Evolutionary conservation across 345 rosid species (phyloP).

Genomic region (Populus simonii): DNA sequence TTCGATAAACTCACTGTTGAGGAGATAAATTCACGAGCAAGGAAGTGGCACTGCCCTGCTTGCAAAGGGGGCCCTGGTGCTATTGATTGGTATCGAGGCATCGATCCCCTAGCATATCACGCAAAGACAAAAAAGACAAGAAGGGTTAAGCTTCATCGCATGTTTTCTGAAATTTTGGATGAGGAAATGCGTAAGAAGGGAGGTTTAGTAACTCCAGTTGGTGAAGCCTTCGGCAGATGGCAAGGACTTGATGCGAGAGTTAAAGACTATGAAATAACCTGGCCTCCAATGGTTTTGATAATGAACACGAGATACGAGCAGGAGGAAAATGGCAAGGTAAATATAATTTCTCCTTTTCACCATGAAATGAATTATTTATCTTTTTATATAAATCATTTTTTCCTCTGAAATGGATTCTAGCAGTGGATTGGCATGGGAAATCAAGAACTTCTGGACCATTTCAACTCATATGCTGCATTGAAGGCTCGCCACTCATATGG

Average conservation of each 20-base stretch:
- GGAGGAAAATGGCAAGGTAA: slow-evolving; percentile 23
- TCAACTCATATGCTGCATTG: slow-evolving; percentile 16
- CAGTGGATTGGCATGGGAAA: slow-evolving; percentile 30
- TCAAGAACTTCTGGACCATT: slow-evolving; percentile 19
- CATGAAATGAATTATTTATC: neutral
- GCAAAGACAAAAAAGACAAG: slow-evolving; percentile 12
- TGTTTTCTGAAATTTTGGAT: slow-evolving; percentile 10
- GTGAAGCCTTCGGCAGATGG: slow-evolving; percentile 15
- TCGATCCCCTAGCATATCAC: slow-evolving; percentile 12
- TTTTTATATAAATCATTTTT: neutral
- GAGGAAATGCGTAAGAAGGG: slow-evolving; percentile 12
- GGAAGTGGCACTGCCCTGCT: slow-evolving; percentile 25
- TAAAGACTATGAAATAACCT: slow-evolving; percentile 12
- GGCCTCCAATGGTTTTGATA: slow-evolving; percentile 24
- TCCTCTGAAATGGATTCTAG: neutral
- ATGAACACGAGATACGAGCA: slow-evolving; percentile 17
- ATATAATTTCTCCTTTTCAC: neutral
- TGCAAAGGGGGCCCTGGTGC: slow-evolving; percentile 20
- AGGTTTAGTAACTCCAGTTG: neutral
- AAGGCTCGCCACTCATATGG: slow-evolving; percentile 24
- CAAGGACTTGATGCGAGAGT: slow-evolving; percentile 17
- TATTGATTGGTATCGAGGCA: slow-evolving; percentile 22
- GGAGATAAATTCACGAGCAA: slow-evolving; percentile 1
- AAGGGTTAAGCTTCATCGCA: slow-evolving; percentile 15
- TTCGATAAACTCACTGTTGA: slow-evolving; percentile 5